Conservation (phyloP, 2,329 filamentous ascomycete genomes). For the Claviceps arundinis region DNA sequence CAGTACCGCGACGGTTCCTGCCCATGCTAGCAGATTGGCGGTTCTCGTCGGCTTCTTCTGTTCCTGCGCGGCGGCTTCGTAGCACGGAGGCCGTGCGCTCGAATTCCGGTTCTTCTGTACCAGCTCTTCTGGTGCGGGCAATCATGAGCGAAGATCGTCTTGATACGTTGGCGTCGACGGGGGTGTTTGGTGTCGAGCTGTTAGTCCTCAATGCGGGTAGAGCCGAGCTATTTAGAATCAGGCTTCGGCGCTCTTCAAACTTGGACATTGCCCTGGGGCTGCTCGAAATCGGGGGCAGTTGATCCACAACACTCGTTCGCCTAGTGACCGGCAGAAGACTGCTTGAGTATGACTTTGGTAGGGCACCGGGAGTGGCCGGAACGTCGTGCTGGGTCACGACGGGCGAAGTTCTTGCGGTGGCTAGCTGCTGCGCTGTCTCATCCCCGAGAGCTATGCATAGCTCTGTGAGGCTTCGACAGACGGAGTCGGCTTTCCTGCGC, state of each 20-base stretch:
- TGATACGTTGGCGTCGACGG: conserved; percentile 22
- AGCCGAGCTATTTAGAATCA: conserved; percentile 30
- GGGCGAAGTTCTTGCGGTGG: conserved; percentile 6
- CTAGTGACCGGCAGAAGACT: conserved; percentile 24
- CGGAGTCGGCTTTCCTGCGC: conserved; percentile 77
- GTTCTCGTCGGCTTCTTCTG: conserved; percentile 35
- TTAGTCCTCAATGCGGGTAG: conserved; percentile 32
- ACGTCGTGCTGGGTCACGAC: conserved; percentile 12
- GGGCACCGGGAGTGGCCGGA: conserved; percentile 28
- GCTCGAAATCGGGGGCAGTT: conserved; percentile 22
- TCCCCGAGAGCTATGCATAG: conserved; percentile 73
- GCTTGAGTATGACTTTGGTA: conserved; percentile 25
- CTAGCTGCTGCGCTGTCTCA: conserved; percentile 10
- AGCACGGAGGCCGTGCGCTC: conserved; percentile 36
- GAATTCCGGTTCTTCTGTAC: conserved; percentile 37
- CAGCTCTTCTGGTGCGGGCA: conserved; percentile 31
- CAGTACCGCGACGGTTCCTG: conserved; percentile 31
- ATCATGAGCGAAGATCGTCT: conserved; percentile 42
- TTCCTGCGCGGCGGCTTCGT: conserved; percentile 30
- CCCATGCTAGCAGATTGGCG: conserved; percentile 29
- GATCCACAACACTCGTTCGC: conserved; percentile 29
- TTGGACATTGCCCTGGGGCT: conserved; percentile 35
- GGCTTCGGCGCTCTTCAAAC: conserved; percentile 39
- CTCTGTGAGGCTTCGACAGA: conserved; percentile 87
- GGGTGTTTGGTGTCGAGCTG: conserved; percentile 25